Conservation (phyloP, 2,329 filamentous ascomycete genomes). For the Clonostachys rhizophaga region DNA sequence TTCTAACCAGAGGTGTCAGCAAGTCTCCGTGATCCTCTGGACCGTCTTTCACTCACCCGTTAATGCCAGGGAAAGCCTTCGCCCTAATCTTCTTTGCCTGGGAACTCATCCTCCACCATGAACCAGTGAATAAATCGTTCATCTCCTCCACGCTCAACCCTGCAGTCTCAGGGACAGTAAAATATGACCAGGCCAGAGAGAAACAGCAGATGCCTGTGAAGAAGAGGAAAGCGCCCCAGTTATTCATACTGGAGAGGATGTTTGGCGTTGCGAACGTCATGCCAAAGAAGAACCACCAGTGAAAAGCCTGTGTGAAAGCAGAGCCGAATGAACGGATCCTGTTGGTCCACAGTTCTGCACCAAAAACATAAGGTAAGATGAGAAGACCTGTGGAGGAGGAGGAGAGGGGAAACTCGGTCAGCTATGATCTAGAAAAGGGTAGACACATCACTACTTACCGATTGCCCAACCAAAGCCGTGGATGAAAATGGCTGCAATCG, state of each 20-base stretch:
- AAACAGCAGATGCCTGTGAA: slow-evolving; percentile 3
- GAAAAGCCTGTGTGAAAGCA: slow-evolving; percentile 12
- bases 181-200: slow-evolving; percentile 29
- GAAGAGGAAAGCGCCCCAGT: slow-evolving; percentile 5
- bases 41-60: background rate
- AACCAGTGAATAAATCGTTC: slow-evolving; percentile 33
- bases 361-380: slow-evolving; percentile 11
- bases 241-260: slow-evolving; percentile 5
- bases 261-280: slow-evolving; percentile 18
- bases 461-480: slow-evolving; percentile 37
- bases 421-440: background rate
- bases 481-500: slow-evolving; percentile 36
- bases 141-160: slow-evolving; percentile 42
- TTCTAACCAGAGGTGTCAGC: too few relatives aligned
- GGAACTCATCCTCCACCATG: slow-evolving; percentile 10
- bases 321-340: slow-evolving; percentile 17
- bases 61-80: too few relatives aligned
- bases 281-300: slow-evolving; percentile 22
- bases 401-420: slow-evolving; percentile 21
- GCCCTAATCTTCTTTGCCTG: too few relatives aligned
- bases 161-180: slow-evolving; percentile 45
- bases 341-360: slow-evolving; percentile 19
- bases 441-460: slow-evolving; percentile 6
- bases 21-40: too few relatives aligned
- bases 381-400: slow-evolving; percentile 14